A percentile compares a stretch with the other conserved stretches of the same genome.
These are phyloP conservation scores for Apophysomyces elegans DNA, from an alignment of 371 early-diverging fungal genomes.

Conservation along the genomic window DNA sequence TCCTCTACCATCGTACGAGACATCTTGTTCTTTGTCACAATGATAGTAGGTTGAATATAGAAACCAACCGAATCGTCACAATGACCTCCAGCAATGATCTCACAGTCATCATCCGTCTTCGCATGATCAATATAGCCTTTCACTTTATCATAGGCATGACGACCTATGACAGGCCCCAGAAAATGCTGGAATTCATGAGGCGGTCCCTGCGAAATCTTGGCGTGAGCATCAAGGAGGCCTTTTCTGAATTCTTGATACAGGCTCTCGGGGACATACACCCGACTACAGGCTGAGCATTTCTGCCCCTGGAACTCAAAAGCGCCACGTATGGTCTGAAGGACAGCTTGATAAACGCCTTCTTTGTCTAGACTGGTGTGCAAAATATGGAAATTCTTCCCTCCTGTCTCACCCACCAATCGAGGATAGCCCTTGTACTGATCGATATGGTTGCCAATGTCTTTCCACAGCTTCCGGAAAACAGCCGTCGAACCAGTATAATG, in stretches of 20 bases:
- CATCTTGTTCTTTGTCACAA: conserved; percentile 85
- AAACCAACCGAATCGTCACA: conserved; percentile 88
- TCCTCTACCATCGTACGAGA: conserved; percentile 92
- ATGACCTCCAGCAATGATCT: conserved; percentile 84
- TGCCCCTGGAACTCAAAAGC: conserved; percentile 98
- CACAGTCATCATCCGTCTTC: conserved; percentile 59
- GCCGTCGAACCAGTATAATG: conserved; percentile 95
- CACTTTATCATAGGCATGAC: conserved; percentile 93
- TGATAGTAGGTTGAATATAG: conserved; percentile 91
- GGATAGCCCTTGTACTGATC: conserved; percentile 90
- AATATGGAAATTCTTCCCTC: conserved; percentile 97
- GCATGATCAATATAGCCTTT: conserved; percentile 86
- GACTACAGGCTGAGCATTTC: conserved; percentile 96
- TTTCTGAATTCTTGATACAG: conserved; percentile 79
- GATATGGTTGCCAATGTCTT: conserved; percentile 86
- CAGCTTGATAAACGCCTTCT: conserved; percentile 67
- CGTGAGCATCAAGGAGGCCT: conserved; percentile 65
- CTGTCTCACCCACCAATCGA: conserved; percentile 96
- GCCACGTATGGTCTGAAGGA: conserved; percentile 85
- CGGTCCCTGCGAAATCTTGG: conserved; percentile 86
- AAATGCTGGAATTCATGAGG: conserved; percentile 86
- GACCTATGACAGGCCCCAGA: conserved; percentile 83
- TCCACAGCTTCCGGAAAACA: conserved; percentile 93
- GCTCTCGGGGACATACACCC: conserved; percentile 87
- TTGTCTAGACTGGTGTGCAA: conserved; percentile 71